A percentile compares a stretch with the other conserved stretches of the same genome.
Conservation (phyloP, 2,329 filamentous ascomycete genomes). For the Calonectria pseudoturangicola region DNA sequence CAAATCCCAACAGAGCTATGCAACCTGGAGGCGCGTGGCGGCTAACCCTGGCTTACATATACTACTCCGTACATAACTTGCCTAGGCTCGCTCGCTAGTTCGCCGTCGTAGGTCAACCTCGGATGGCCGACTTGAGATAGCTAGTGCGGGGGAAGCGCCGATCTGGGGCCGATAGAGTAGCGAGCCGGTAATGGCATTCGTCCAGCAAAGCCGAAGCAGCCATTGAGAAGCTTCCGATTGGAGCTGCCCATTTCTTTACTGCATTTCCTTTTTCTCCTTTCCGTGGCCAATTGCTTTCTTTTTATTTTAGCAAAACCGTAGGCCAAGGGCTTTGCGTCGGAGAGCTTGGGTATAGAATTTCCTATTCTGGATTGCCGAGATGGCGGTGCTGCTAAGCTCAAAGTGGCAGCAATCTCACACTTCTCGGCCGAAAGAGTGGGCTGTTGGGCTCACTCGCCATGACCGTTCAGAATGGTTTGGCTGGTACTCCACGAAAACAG, state of each 20-base stretch:
- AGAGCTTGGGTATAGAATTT: constrained; percentile 4
- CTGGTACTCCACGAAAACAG: background rate
- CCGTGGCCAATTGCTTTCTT: background rate
- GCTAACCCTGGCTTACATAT: constrained; percentile 34
- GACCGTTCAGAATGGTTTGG: background rate
- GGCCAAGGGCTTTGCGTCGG: background rate
- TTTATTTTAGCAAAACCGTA: background rate
- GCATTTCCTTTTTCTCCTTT: background rate
- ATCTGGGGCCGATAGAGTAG: constrained; percentile 37
- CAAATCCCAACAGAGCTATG: constrained; percentile 14
- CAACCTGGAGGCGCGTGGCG: constrained; percentile 6
- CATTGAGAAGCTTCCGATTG: background rate
- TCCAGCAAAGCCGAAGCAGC: constrained; percentile 12
- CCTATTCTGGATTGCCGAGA: constrained; percentile 37
- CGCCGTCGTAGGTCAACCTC: constrained; percentile 30
- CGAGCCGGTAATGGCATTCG: constrained; percentile 3
- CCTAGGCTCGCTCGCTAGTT: constrained; percentile 18
- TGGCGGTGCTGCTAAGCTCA: constrained; percentile 9
- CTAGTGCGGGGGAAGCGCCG: constrained; percentile 39
- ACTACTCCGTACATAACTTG: background rate
- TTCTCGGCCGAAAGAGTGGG: constrained; percentile 24
- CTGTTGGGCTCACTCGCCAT: background rate
- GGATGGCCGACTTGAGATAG: constrained; percentile 37
- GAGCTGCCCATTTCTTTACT: background rate
- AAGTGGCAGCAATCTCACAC: constrained; percentile 23